A percentile compares a stretch with the other conserved stretches of the same genome.
These are phyloP conservation scores for Globisporangium nagaii DNA, from an alignment of 352 stramenopile genomes.

Conservation along the genomic window DNA sequence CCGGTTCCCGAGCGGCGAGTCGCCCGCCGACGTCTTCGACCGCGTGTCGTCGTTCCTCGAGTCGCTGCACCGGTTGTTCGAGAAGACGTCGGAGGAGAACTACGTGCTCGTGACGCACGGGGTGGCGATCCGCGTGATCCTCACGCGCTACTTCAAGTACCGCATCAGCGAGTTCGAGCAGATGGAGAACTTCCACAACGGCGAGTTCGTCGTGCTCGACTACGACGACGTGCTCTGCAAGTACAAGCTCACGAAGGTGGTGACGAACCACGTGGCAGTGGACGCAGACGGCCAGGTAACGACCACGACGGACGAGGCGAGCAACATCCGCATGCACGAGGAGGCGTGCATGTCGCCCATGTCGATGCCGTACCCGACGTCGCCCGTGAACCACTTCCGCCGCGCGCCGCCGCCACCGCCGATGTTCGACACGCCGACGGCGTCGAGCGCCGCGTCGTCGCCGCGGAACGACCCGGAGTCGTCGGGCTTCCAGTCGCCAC, in stretches of 20 bases:
- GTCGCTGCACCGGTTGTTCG: conserved; percentile 83
- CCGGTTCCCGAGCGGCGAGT: conserved; percentile 84
- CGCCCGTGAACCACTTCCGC: conserved; percentile 61
- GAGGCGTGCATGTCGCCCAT: conserved; percentile 37
- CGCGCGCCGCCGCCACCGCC: conserved; percentile 32
- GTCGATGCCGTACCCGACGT: conserved; percentile 51
- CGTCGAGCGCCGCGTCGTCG: conserved; percentile 29
- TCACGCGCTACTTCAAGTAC: conserved; percentile 88
- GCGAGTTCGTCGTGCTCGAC: conserved; percentile 79
- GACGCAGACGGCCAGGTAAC: conserved; percentile 32
- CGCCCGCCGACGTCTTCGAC: conserved; percentile 84
- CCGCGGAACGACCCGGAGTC: conserved; percentile 4
- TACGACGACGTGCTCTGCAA: conserved; percentile 52
- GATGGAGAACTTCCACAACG: conserved; percentile 83
- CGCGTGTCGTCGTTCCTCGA: conserved; percentile 86
- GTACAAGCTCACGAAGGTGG: conserved; percentile 61
- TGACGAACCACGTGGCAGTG: conserved; percentile 54
- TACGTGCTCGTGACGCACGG: conserved; percentile 86
- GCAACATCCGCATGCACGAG: conserved; percentile 40
- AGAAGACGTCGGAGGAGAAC: conserved; percentile 70
- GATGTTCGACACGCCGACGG: conserved; percentile 14
- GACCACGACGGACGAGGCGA: conserved; percentile 41
- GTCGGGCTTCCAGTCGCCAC: neutral
- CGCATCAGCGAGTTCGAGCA: conserved; percentile 81
- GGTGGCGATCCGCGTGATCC: conserved; percentile 82